Base-by-base conservation (phyloP, 2,329 filamentous ascomycete species). In the Alternaria arborescens region DNA sequence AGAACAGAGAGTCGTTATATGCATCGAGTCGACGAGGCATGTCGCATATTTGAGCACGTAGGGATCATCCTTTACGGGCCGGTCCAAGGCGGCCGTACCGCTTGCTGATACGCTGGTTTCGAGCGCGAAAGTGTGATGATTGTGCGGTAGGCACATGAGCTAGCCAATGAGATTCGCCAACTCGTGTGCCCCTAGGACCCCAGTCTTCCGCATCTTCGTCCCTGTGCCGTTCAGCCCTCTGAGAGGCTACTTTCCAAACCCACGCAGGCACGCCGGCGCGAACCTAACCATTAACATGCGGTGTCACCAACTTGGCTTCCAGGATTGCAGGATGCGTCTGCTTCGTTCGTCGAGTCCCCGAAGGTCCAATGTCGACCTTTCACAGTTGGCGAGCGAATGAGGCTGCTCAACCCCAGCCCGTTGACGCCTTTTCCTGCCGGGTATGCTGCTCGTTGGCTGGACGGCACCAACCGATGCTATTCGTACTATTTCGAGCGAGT, bases 201-300 rank as follows among this genome's bases (percentile, higher is more conserved):
- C 63, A 60, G 69, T 66, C 69, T 55, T 63, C 64, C 55, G 64
- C 66, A 57, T 64, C 67, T 41, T 68, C 62, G 68, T 68, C 48
- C 66, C 69, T 70, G 69, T 63, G 67, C 57, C 34, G 34, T 65
- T 42, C 38, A 50, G 65, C 47, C 57, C 60, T 65, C 58, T 71
- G 62, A 74, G 69, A 74, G 71, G 72, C 72, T 70, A 61, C 58
- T 60, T 55, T 62, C 55, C 55, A 58, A 57, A 61, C 52, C 64
- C 65, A 76, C 76, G 73, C 73, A 77, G 73, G 74, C 74, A 74
- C 75, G 70, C 67, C 66, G 71, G 71, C 73, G 74, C 71, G 66
- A 74, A 75, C 66, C 68, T 68, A 55, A 65, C 75, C 72, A 75
- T 71, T 72, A 64, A 72, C 60, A 63, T 65, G 55, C 62, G 61